Evolutionary conservation across 108 stramenopile species (phyloP), one percentile per base, ranked within the genome.

Genomic region (Aurantiochytrium sp.): DNA sequence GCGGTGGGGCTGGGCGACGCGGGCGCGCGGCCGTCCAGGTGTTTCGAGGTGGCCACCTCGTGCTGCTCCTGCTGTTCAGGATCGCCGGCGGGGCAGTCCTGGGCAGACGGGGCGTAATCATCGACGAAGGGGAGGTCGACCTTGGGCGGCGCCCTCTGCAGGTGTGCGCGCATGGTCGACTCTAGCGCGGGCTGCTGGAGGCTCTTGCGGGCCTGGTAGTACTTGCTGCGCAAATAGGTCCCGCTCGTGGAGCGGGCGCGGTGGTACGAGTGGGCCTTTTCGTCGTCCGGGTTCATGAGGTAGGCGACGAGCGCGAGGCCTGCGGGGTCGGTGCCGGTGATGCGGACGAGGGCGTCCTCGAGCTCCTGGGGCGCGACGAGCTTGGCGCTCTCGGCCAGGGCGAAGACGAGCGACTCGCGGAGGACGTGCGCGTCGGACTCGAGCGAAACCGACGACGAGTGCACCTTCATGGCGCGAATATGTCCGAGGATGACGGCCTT

Each of bases 341-440:
- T 65, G 59, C 24, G 22, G 32, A 65, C 10, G 24, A 65, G 59
- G 15, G 59, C 59, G 59, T 65, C 24, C 19, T 65, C 59, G 3
- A 65, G 59, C 24, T 65, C 59, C 12, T 30, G 32, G 27, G 27
- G 59, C 10, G 59, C 8, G 2, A 34, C 10, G 24, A 65, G 59
- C 24, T 65, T 65, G 27, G 59, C 59, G 34, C 59, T 65, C 24
- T 81, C 73, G 6, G 73, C 73, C 12, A 81, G 73, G 10, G 73
- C 73, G 24, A 81, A 81, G 42, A 81, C 73, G 45, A 81, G 73
- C 12, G 73, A 22, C 73, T 81, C 73, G 21, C 73, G 39, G 10
- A 81, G 73, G 24, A 81, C 73, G 45, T 81, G 42, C 21, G 42
- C 45, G 45, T 48, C 39, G 39, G 39, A 41, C 12, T 15, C 42